A percentile compares a stretch with the other conserved stretches of the same genome.
Conservation (phyloP, 2,329 filamentous ascomycete species). For the Stachybotrys echinatus region DNA sequence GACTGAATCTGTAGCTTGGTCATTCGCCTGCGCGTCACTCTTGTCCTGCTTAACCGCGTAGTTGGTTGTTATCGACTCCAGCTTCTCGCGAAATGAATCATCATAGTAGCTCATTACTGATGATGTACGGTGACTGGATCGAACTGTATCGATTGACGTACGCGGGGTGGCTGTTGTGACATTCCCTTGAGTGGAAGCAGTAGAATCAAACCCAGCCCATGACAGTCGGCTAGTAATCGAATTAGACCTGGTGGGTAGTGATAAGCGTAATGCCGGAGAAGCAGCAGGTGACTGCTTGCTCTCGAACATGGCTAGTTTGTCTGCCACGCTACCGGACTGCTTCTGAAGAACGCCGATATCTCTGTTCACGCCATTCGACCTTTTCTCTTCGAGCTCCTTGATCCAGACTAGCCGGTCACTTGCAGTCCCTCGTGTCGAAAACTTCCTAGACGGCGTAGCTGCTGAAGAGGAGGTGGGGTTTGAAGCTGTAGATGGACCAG, state of each 20-base stretch:
- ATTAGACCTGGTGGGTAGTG: not conserved
- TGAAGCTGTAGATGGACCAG: not conserved
- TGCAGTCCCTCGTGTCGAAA: not conserved
- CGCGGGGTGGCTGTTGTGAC: not conserved
- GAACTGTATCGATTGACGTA: not conserved
- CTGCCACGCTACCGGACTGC: not conserved
- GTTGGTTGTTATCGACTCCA: not conserved
- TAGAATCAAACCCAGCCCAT: not conserved
- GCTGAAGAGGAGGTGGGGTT: not conserved
- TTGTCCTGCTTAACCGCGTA: conserved; percentile 23
- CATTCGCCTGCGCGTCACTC: conserved; percentile 33
- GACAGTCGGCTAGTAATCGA: conserved; percentile 1
- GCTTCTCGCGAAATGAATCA: conserved; percentile 1
- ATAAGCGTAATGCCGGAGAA: not conserved
- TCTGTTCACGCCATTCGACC: not conserved
- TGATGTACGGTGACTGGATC: not conserved
- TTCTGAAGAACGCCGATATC: not conserved
- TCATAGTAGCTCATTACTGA: conserved; percentile 2
- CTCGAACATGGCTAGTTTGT: conserved; percentile 2
- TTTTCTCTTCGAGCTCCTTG: conserved; percentile 2
- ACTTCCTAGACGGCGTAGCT: not conserved
- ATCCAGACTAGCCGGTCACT: conserved; percentile 1
- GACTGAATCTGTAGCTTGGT: no score
- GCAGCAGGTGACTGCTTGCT: not conserved
- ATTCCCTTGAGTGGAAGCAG: not conserved